Evolutionary conservation across 2,329 filamentous ascomycete species (phyloP), one percentile per base, ranked within the genome.

Genomic region (Scytalidium sp.): DNA sequence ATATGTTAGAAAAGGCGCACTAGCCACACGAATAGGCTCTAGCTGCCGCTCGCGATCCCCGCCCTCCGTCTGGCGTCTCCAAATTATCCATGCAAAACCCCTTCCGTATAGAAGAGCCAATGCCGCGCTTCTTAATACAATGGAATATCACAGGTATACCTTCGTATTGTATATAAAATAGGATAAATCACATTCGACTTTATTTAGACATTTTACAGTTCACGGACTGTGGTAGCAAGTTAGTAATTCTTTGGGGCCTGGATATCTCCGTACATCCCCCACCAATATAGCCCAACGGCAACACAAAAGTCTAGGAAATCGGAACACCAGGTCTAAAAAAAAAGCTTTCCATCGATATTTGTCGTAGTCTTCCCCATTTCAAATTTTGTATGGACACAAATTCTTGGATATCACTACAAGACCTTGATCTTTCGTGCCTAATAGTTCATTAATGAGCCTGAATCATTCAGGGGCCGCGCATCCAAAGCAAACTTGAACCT

Each of bases 261-360:
- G 15, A 36, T 10, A 36, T n/a, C 13, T n/a, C 17, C 32, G 15
- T 15, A 36, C 32, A 36, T 13, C 32, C 32, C 32, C 47, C 43
- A 27, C 22, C 21, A 22, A 29, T 41, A 23, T 23, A 41, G 49
- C 51, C 47, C 47, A 49, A 52, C 50, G 36, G 41, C 36, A 39
- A 46, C 25, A 42, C 50, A 36, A 46, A 50, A 46, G 32, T 29
- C 43, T 44, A 47, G 41, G 40, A 46, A 41, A 48, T 51, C 55
- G 55, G 55, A 52, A 56, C 55, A 51, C 41, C 29, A n/a, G n/a
- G n/a, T n/a, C n/a, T n/a, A n/a, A n/a, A n/a, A 36, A 10, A 15
- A n/a, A n/a, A 36, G 32, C 17, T 15, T 7, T 27, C 13, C 7
- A 27, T 27, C 25, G 13, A n/a, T 36, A 36, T n/a, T 36, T 36